Evolutionary conservation across 805 yeast species (phyloP).

Genomic region (Starmerella bombi): DNA sequence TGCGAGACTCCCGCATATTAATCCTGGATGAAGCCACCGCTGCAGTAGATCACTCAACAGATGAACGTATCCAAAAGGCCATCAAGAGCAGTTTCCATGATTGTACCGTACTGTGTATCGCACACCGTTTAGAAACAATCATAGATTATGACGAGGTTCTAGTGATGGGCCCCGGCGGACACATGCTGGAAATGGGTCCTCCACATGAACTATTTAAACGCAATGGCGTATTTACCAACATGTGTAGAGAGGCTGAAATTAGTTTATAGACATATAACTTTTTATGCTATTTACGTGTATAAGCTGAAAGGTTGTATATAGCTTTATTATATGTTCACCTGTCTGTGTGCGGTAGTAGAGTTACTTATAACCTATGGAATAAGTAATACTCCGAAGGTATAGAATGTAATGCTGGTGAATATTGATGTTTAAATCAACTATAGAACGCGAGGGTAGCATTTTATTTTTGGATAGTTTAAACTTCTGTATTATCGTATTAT

Average conservation of each 20-base stretch:
- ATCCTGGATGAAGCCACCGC: conserved; percentile 69
- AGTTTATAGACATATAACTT: neutral
- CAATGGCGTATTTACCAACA: neutral
- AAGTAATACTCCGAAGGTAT: too few species aligned
- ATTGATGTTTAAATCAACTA: too few species aligned
- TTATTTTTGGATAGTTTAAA: too few species aligned
- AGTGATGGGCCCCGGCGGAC: conserved; percentile 44
- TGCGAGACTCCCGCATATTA: conserved; percentile 44
- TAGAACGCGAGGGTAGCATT: too few species aligned
- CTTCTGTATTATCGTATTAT: too few species aligned
- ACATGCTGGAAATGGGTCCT: conserved; percentile 40
- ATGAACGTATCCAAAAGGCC: conserved; percentile 45
- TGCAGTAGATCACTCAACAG: conserved; percentile 64
- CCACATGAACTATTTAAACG: conserved; percentile 33
- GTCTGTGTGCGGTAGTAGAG: too few species aligned
- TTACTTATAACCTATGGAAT: too few species aligned
- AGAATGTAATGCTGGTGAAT: too few species aligned
- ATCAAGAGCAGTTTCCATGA: conserved; percentile 42
- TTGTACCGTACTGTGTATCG: conserved; percentile 59
- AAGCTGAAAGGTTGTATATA: too few species aligned
- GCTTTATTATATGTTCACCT: too few species aligned
- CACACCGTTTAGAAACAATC: conserved; percentile 54
- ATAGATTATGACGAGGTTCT: conserved; percentile 43
- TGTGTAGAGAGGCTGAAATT: conserved; percentile 11
- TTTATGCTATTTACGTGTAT: neutral